Evolutionary conservation across 345 rosid species (phyloP).

Genomic region (Adansonia digitata): DNA sequence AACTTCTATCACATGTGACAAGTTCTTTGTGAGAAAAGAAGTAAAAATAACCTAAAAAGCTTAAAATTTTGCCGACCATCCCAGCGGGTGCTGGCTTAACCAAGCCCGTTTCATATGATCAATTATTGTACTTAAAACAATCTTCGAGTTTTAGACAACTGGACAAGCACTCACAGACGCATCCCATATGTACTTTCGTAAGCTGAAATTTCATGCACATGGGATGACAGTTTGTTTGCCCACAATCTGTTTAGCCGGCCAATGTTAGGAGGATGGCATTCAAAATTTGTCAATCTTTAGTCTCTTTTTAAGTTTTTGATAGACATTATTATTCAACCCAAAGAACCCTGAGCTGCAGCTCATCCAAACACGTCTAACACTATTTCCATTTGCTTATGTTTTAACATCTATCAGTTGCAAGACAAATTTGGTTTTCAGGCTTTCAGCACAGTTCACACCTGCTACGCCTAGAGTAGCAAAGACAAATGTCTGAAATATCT

Average conservation of each 20-base stretch:
- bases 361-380: background rate
- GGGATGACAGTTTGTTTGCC: slow-evolving; percentile 8
- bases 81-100: background rate
- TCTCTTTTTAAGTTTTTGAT: background rate
- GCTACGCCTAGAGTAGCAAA: background rate
- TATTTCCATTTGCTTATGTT: slow-evolving; percentile 11
- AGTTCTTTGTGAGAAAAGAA: background rate
- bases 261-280: background rate
- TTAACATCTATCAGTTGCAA: background rate
- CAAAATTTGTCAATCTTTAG: background rate
- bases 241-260: background rate
- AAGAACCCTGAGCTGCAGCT: background rate
- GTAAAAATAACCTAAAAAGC: background rate
- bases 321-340: background rate
- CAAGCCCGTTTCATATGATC: background rate
- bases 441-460: background rate
- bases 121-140: slow-evolving; percentile 1
- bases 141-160: background rate
- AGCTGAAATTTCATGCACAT: slow-evolving; percentile 10
- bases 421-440: background rate
- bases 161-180: background rate
- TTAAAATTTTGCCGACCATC: background rate
- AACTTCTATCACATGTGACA: background rate
- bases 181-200: background rate
- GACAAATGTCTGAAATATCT: no score